A percentile compares a stretch with the other conserved stretches of the same genome.
Conservation (phyloP, 176 grass and related monocot genomes). For the Zoysia japonica region DNA sequence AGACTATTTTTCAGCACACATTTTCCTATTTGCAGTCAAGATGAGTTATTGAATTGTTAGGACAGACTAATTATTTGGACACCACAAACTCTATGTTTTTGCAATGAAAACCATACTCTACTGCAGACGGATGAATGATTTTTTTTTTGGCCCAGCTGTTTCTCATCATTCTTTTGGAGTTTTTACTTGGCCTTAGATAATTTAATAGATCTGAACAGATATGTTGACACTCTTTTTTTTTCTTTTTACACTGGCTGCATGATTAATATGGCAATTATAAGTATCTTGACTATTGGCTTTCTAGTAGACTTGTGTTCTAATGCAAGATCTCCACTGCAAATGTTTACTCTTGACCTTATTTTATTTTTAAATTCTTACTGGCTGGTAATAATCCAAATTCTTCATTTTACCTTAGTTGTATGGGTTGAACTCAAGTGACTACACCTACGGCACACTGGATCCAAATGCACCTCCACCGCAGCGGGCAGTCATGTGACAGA, state of each 20-base stretch:
- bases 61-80: conserved; percentile 2
- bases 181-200: neutral
- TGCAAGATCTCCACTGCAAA: neutral
- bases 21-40: neutral
- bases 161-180: neutral
- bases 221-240: neutral
- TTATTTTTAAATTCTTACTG: neutral
- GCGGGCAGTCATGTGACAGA: conserved; percentile 16
- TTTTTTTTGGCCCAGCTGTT: neutral
- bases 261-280: neutral
- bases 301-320: too few species aligned
- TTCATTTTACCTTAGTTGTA: conserved; percentile 24
- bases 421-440: conserved; percentile 41
- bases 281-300: too few species aligned
- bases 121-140: neutral
- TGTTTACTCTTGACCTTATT: neutral
- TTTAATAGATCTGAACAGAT: neutral
- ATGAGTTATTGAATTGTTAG: conserved; percentile 3
- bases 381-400: neutral
- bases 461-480: conserved; percentile 24
- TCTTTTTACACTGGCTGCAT: neutral
- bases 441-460: conserved; percentile 38
- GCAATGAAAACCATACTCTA: neutral
- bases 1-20: neutral
- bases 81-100: neutral